Evolutionary conservation across 2,329 filamentous ascomycete genomes (phyloP).

Genomic region (Aspergillus candidus): DNA sequence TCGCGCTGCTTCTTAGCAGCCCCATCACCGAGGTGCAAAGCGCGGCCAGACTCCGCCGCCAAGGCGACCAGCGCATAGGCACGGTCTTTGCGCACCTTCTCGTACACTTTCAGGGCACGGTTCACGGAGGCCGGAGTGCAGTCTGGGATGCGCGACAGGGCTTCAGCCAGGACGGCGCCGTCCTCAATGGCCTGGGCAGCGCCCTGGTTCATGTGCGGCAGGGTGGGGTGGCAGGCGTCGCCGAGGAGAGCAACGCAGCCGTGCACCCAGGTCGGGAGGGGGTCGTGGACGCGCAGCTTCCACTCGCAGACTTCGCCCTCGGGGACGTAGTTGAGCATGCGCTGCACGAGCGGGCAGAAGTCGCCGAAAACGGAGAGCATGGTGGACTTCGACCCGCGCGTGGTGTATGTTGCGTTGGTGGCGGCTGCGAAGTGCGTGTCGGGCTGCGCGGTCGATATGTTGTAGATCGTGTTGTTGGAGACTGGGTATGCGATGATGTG

Average conservation of each 20-base stretch:
- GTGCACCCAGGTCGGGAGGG: slow-evolving; percentile 57
- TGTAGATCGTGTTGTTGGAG: slow-evolving; percentile 58
- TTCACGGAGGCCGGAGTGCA: slow-evolving; percentile 43
- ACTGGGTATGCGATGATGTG: slow-evolving; percentile 65
- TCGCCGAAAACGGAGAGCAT: slow-evolving; percentile 56
- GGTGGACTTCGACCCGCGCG: slow-evolving; percentile 52
- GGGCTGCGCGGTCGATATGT: slow-evolving; percentile 58
- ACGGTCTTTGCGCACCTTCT: slow-evolving; percentile 50
- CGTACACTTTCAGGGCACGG: slow-evolving; percentile 51
- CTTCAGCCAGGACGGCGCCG: slow-evolving; percentile 50
- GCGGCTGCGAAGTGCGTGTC: slow-evolving; percentile 55
- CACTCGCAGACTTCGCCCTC: slow-evolving; percentile 63
- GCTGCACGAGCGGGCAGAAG: slow-evolving; percentile 56
- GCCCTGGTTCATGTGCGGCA: slow-evolving; percentile 59
- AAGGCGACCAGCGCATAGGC: slow-evolving; percentile 53
- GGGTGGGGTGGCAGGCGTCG: slow-evolving; percentile 58
- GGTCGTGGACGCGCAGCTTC: slow-evolving; percentile 57
- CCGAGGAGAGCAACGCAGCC: slow-evolving; percentile 50
- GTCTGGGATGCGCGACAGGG: slow-evolving; percentile 46
- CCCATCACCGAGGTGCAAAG: slow-evolving; percentile 53
- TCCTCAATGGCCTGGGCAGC: slow-evolving; percentile 62
- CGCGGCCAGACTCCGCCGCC: slow-evolving; percentile 49
- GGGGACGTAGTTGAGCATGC: slow-evolving; percentile 56
- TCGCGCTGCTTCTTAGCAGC: slow-evolving; percentile 55
- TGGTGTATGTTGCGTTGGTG: slow-evolving; percentile 57